Conservation (phyloP, 192 early-diverging fungal species). For the Funneliformis mosseae region DNA sequence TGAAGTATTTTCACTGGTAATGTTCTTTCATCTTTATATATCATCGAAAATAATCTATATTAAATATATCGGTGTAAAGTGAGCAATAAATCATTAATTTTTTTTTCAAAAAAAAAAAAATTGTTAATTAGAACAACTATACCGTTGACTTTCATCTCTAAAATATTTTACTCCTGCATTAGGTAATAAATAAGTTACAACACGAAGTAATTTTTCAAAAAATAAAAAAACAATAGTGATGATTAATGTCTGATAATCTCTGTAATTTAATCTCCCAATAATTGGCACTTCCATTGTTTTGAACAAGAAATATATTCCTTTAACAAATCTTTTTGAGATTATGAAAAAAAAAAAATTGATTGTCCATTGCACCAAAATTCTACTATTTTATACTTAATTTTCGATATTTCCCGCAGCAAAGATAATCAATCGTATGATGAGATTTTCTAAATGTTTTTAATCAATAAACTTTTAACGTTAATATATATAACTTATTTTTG, state of each 20-base stretch:
- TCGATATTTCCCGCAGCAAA: no score
- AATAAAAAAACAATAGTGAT: conserved; percentile 70
- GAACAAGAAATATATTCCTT: no score
- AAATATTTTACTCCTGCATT: conserved; percentile 51
- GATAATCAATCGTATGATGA: no score
- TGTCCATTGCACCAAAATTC: no score
- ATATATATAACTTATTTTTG: no score
- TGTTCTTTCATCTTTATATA: conserved; percentile 31
- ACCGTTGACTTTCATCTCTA: conserved; percentile 36
- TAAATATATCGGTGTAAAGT: not conserved
- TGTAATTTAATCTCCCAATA: conserved; percentile 58
- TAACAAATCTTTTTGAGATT: no score
- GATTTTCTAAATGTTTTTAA: no score
- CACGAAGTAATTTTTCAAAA: conserved; percentile 69
- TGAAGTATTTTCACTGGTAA: conserved; percentile 46
- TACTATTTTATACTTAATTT: no score
- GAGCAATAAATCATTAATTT: conserved; percentile 31
- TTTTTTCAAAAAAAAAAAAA: conserved; percentile 13
- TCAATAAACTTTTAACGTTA: no score
- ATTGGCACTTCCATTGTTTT: conserved; percentile 50
- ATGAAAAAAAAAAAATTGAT: no score
- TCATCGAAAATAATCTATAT: conserved; percentile 10
- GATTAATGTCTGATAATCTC: conserved; percentile 65
- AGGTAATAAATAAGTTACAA: conserved; percentile 68
- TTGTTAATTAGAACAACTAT: not conserved